phyloP scores from a whole-genome alignment of 2,329 filamentous ascomycete species.

The Magnaporthiopsis incrustans region DNA sequence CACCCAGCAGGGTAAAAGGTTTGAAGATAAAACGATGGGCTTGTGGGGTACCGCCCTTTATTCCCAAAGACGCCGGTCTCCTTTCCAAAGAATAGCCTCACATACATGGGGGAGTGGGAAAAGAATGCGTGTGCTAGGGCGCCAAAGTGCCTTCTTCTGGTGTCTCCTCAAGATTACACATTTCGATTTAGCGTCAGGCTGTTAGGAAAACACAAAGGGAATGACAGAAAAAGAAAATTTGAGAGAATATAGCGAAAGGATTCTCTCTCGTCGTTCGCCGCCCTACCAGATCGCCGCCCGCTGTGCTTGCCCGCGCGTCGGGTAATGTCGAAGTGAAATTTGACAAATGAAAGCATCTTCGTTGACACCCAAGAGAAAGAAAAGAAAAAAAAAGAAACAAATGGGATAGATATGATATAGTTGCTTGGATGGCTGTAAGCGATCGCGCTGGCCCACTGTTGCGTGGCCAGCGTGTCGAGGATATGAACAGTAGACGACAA shows the following conservation, averaged over 20 bases:
- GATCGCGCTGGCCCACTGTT: not conserved
- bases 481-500: not conserved
- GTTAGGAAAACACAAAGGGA: slow-evolving; percentile 12
- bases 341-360: not conserved
- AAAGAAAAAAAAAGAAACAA: slow-evolving; percentile 2
- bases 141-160: not conserved
- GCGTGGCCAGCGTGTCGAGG: not conserved
- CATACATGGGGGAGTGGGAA: not conserved
- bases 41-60: not conserved
- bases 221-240: slow-evolving; percentile 6
- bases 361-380: not conserved
- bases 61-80: not conserved
- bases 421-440: not conserved
- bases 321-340: not conserved
- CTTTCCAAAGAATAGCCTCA: not conserved
- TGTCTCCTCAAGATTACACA: slow-evolving; percentile 22
- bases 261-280: not conserved
- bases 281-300: slow-evolving; percentile 2
- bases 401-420: not conserved
- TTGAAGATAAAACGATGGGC: not conserved
- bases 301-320: not conserved
- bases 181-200: slow-evolving; percentile 21
- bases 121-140: not conserved
- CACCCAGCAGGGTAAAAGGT: not conserved
- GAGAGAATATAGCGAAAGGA: not conserved